These are phyloP conservation scores for Botrytis galanthina DNA, from an alignment of 2,329 filamentous ascomycete species.

Conservation along the genomic window DNA sequence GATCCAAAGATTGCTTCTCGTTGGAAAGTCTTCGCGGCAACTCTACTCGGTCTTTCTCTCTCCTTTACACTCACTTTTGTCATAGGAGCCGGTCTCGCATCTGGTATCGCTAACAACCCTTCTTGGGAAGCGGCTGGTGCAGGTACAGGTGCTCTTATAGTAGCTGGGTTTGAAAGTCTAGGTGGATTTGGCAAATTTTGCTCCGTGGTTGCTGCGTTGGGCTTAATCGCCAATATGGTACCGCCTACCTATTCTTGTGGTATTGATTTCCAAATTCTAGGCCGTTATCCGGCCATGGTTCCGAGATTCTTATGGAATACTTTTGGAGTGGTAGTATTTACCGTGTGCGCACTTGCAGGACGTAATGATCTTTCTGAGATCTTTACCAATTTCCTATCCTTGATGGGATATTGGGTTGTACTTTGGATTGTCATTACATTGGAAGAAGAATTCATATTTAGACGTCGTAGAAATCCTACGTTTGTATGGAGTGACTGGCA, in stretches of 20 bases:
- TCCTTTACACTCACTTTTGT: constrained; percentile 62
- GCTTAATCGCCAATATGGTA: constrained; percentile 64
- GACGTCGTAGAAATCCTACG: constrained; percentile 41
- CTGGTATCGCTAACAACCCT: constrained; percentile 51
- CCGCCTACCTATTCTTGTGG: constrained; percentile 63
- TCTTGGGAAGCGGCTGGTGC: constrained; percentile 58
- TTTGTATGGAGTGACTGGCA: constrained; percentile 65
- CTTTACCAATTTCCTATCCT: constrained; percentile 66
- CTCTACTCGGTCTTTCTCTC: constrained; percentile 53
- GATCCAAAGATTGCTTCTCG: constrained; percentile 45
- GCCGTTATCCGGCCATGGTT: constrained; percentile 54
- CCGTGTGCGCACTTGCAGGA: constrained; percentile 62
- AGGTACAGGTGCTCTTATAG: constrained; percentile 63
- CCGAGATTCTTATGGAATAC: constrained; percentile 66
- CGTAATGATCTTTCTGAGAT: constrained; percentile 59
- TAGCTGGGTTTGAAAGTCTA: constrained; percentile 58
- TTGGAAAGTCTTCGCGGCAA: constrained; percentile 55
- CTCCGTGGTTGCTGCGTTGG: constrained; percentile 61
- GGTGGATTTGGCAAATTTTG: constrained; percentile 65
- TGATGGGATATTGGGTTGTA: constrained; percentile 70
- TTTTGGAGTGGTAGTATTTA: constrained; percentile 59
- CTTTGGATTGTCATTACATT: constrained; percentile 63
- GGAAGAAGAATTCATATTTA: constrained; percentile 62
- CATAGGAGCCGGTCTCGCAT: constrained; percentile 60
- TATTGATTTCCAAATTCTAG: constrained; percentile 67